phyloP scores from a whole-genome alignment of 2,329 filamentous ascomycete species.

The Pleurostoma richardsiae region DNA sequence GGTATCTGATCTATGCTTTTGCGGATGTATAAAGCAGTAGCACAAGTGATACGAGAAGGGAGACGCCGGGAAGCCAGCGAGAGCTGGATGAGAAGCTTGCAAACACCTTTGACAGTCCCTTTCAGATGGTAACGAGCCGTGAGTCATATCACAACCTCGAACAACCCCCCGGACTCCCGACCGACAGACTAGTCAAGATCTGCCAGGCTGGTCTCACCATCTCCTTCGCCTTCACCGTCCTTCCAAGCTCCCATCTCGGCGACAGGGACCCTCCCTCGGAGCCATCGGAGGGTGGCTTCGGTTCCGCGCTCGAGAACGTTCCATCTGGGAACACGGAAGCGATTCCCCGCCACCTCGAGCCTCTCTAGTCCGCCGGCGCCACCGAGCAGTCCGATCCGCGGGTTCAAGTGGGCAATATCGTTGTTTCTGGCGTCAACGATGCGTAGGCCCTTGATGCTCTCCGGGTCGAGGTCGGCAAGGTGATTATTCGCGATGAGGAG shows the following conservation, averaged over 20 bases:
- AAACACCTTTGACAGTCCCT: too few species aligned
- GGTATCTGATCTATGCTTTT: too few species aligned
- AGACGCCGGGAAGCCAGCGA: too few species aligned
- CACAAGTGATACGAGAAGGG: too few species aligned
- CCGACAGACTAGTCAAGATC: conserved; percentile 19
- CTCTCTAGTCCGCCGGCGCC: conserved; percentile 54
- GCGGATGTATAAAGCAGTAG: too few species aligned
- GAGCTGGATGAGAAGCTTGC: too few species aligned
- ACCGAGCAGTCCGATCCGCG: conserved; percentile 72
- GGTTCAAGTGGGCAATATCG: conserved; percentile 75
- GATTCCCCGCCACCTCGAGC: conserved; percentile 78
- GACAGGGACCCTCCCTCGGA: conserved; percentile 69
- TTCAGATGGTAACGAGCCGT: too few species aligned
- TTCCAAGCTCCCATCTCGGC: conserved; percentile 55
- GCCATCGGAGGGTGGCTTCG: conserved; percentile 75
- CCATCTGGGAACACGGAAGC: conserved; percentile 82
- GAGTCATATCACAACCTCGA: too few species aligned
- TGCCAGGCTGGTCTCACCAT: conserved; percentile 12
- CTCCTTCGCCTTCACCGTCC: conserved; percentile 31
- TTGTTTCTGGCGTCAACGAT: conserved; percentile 81
- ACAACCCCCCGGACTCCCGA: too few species aligned
- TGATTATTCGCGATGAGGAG: conserved; percentile 77
- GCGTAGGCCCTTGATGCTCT: conserved; percentile 67
- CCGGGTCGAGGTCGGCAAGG: conserved; percentile 66
- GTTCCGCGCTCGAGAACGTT: conserved; percentile 83